phyloP scores from a whole-genome alignment of 805 yeast genomes.

The Kodamaea neixiangensis region DNA sequence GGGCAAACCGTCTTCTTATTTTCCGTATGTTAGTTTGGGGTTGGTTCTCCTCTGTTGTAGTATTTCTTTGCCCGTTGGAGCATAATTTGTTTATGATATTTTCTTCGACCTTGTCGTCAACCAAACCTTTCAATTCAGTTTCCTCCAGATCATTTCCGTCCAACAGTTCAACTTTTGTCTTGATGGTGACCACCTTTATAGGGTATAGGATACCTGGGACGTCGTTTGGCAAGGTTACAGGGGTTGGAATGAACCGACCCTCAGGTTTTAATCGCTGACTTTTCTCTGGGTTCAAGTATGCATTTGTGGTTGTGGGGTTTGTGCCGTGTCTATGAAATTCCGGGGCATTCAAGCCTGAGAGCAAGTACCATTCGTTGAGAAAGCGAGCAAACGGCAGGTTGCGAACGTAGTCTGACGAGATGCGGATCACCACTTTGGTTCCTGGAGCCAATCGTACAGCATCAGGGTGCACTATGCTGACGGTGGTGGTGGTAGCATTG shows the following conservation, averaged over 20 bases:
- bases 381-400: constrained; percentile 26
- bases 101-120: constrained; percentile 9
- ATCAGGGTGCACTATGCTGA: constrained; percentile 9
- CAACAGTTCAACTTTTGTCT: background rate
- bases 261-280: constrained; percentile 8
- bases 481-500: background rate
- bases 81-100: background rate
- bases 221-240: constrained; percentile 28
- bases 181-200: constrained; percentile 15
- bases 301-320: constrained; percentile 17
- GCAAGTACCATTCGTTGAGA: constrained; percentile 37
- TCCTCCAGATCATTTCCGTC: constrained; percentile 2
- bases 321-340: constrained; percentile 18
- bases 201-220: constrained; percentile 34
- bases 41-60: background rate
- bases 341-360: constrained; percentile 26
- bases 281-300: constrained; percentile 10
- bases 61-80: background rate
- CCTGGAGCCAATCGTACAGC: constrained; percentile 9
- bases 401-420: constrained; percentile 26
- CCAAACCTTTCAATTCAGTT: background rate
- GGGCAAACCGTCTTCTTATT: constrained; percentile 9
- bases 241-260: constrained; percentile 9
- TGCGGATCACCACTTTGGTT: constrained; percentile 21
- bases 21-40: background rate